These are phyloP conservation scores for Fusarium annulatum DNA, from an alignment of 2,329 filamentous ascomycete species.

Conservation along the genomic window DNA sequence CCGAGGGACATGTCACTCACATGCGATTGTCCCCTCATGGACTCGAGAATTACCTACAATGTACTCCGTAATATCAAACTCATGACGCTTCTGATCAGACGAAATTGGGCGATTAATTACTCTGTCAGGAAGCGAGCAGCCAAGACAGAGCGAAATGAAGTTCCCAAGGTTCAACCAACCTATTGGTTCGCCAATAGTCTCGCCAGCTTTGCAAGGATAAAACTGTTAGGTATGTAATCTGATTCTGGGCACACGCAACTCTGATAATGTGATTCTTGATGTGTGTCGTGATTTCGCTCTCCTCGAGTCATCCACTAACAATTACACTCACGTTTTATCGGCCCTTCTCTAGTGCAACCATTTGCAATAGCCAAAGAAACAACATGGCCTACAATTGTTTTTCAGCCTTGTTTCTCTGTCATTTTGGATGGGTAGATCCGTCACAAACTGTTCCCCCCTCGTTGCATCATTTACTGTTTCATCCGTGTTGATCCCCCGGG, in stretches of 20 bases:
- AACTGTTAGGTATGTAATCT: background rate
- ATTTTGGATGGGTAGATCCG: conserved; percentile 25
- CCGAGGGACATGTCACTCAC: background rate
- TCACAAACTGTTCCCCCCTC: conserved; percentile 21
- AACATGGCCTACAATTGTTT: background rate
- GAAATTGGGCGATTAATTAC: conserved; percentile 26
- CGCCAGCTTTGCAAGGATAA: conserved; percentile 8
- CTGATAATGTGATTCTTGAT: background rate
- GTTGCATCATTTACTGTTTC: conserved; percentile 38
- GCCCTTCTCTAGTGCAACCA: conserved; percentile 18
- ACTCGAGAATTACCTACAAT: background rate
- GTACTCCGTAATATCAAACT: background rate
- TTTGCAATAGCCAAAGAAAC: background rate
- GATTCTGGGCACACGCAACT: conserved; percentile 16
- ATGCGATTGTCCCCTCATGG: background rate
- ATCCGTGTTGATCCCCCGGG: conserved; percentile 31
- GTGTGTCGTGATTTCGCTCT: background rate
- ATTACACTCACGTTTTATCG: conserved; percentile 17
- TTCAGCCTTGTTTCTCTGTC: conserved; percentile 24
- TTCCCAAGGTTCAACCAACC: background rate
- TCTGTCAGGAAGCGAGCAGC: conserved; percentile 21
- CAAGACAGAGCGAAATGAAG: conserved; percentile 32
- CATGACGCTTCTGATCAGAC: conserved; percentile 26
- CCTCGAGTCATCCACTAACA: background rate
- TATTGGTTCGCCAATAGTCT: conserved; percentile 30